phyloP scores from a whole-genome alignment of 108 stramenopile species.

The Halocafeteria seosinensis region DNA sequence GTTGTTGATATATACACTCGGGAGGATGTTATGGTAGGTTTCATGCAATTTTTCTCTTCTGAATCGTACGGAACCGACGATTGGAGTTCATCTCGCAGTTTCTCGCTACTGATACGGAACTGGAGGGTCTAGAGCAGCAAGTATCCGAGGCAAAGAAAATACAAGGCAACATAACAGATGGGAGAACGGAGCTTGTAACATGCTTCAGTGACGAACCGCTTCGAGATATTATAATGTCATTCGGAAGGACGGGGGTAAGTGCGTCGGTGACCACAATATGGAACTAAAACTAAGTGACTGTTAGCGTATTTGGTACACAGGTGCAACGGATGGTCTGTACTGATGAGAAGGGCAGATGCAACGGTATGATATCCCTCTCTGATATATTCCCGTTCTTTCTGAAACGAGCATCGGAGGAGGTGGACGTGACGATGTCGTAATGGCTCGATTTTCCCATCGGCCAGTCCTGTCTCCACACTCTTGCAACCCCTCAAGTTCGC shows the following conservation, averaged over 20 bases:
- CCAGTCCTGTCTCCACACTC: no score
- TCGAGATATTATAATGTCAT: not conserved
- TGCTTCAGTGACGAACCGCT: not conserved
- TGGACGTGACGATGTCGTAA: no score
- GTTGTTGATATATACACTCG: not conserved
- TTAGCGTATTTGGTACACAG: no score
- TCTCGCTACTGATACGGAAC: not conserved
- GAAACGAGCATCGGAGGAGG: no score
- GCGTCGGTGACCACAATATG: no score
- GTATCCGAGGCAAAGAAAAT: not conserved
- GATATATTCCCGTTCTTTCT: not conserved
- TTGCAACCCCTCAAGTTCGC: no score
- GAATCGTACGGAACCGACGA: no score
- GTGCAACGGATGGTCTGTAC: not conserved
- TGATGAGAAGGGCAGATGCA: not conserved
- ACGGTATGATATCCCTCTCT: not conserved
- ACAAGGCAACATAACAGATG: not conserved
- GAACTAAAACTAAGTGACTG: no score
- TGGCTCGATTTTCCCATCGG: no score
- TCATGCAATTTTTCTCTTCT: no score
- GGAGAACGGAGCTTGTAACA: not conserved
- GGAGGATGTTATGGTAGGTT: not conserved
- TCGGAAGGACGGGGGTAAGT: not conserved
- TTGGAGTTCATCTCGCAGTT: no score
- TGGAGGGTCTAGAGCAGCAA: not conserved